A percentile compares a stretch with the other conserved stretches of the same genome.
phyloP scores from a whole-genome alignment of 2,329 filamentous ascomycete genomes.

The Zasmidium cellare region DNA sequence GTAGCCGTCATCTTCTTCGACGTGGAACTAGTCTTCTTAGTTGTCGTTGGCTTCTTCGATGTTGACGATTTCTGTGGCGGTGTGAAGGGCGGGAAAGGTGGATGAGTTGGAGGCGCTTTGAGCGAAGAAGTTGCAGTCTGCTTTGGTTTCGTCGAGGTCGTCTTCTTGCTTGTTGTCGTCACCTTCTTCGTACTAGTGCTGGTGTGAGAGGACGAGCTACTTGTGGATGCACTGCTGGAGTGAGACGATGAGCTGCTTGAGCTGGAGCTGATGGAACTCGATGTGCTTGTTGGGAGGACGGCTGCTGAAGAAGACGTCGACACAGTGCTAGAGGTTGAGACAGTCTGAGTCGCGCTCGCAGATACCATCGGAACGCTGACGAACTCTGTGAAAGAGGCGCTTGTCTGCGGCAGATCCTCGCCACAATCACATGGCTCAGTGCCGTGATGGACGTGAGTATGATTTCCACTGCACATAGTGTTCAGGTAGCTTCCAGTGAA shows the following conservation, averaged over 20 bases:
- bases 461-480: not conserved
- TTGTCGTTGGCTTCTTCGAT: not conserved
- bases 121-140: not conserved
- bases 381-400: not conserved
- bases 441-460: not conserved
- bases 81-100: not conserved
- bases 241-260: not conserved
- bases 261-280: not conserved
- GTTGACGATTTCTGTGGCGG: not conserved
- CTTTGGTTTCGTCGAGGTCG: not conserved
- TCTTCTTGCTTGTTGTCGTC: not conserved
- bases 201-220: not conserved
- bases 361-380: not conserved
- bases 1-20: not conserved
- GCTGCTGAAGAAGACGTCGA: not conserved
- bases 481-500: slow-evolving; percentile 1
- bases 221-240: not conserved
- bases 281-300: not conserved
- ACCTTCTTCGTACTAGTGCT: not conserved
- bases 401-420: not conserved
- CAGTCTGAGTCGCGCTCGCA: not conserved
- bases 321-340: not conserved
- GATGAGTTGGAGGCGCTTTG: not conserved
- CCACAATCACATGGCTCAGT: not conserved
- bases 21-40: not conserved